Evolutionary conservation across 768 basidiomycete genomes (phyloP).

Genomic region (Hericium erinaceus): DNA sequence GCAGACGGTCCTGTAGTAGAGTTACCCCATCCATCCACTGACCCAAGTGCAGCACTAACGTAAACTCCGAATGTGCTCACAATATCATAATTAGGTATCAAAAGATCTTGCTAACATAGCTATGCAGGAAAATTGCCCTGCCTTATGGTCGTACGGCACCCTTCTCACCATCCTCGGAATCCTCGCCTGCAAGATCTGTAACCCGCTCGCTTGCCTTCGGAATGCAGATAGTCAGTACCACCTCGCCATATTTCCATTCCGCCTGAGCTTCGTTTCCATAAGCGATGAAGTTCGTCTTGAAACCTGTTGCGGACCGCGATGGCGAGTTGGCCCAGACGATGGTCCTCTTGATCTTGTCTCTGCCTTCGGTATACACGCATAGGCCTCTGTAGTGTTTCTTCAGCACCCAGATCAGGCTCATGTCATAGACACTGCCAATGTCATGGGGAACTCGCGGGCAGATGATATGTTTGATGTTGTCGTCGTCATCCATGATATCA

Average conservation of each 20-base stretch:
- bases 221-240: conserved; percentile 21
- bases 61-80: too few species aligned
- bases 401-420: neutral
- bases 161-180: too few species aligned
- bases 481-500: neutral
- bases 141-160: too few species aligned
- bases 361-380: too few species aligned
- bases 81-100: too few species aligned
- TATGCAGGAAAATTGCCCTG: too few species aligned
- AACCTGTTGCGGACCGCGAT: neutral
- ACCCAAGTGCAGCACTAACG: too few species aligned
- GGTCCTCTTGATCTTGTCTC: neutral
- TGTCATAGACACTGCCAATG: neutral
- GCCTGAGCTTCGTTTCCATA: conserved; percentile 17
- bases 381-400: neutral
- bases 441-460: neutral
- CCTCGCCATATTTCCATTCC: conserved; percentile 12
- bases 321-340: neutral
- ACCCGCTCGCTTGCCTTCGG: neutral
- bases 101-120: too few species aligned
- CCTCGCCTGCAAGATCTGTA: too few species aligned
- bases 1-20: too few species aligned
- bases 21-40: too few species aligned
- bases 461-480: neutral
- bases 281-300: neutral